Base-by-base conservation (phyloP, 2,329 filamentous ascomycete genomes). In the Cordyceps militaris region DNA sequence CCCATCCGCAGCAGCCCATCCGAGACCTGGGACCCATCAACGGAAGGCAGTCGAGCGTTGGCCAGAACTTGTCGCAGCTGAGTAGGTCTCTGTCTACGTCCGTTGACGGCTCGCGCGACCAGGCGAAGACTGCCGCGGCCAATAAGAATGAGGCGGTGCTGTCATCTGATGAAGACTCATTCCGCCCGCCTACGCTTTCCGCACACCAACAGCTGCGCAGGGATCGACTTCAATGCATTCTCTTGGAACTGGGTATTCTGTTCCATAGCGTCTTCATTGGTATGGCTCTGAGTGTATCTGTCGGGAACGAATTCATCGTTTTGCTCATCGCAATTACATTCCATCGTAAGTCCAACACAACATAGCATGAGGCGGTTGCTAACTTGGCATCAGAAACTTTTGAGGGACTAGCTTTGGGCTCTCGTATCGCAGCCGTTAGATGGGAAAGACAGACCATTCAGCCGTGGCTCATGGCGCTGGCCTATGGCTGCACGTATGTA, bases 261-360 rank as follows among this genome's bases (percentile, higher is more conserved):
- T 73, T 73, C 56, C 71, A 73, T 64, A 88, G 84, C 66, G 78
- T 92, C 60, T 93, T 93, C 67, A 92, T 93, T 63, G 89, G 89
- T 60, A 91, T 92, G 87, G 87, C 89, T 3, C 78, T 93, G 43
- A 89, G 86, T 32, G 88, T 93, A 8, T 85, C 88, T 3, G 87
- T 87, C 0, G 88, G 88, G 1, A 84, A 85, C 9, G 82, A 86
- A 4, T 93, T 93, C 65, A 78, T 89, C 56, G 85, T 92, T n/a
- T 84, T 93, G 59, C 78, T 92, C 1, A 79, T 91, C 48, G 89
- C 89, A 52, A 91, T 93, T 64, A 80, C 82, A 54, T 92, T 92
- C 70, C 89, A 93, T 66, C 87, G 70, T 72, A 64, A 61, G 70
- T 64, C 1, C 23, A 3, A 26, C 13, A 5, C 24, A 10, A 14